Evolutionary conservation across 257 asterid genomes (phyloP), one percentile per base, ranked within the genome.

Genomic region (Orobanche coerulescens): DNA sequence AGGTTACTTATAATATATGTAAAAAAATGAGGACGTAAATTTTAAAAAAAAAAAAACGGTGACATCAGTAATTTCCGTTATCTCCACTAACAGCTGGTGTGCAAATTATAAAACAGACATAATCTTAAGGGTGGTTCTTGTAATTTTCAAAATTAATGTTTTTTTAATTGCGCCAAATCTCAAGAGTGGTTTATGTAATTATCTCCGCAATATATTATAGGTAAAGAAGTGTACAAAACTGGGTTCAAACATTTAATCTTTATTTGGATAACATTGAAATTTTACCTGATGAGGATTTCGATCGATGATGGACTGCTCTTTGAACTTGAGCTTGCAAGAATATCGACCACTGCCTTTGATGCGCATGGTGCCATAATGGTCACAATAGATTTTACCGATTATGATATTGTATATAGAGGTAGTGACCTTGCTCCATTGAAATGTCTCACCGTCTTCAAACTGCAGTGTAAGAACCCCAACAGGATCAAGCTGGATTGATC

Each of bases 361-460:
- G 64, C 97, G 96, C 98, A 93, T 89, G 65, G 98, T 76, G 59
- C 98, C 98, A 36, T 93, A 93, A 62, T 93, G 98, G 64, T 88
- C 98, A 60, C 98, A 89, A 36, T 93, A 93, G 67, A 93, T 90
- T 80, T 87, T 93, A 48, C 98, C 98, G 62, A 93, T 81, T 52
- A 93, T 89, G 65, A 93, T 93, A 68, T 93, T 93, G 78, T 93
- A 93, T 68, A 93, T 89, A 26, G 98, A 86, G 62, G 98, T 93
- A 19, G 98, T 93, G 71, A 93, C 97, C 82, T 93, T 93, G 85
- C 97, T 89, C 98, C 98, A 93, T 70, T 89, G 86, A 77, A 93
- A 88, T 58, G 95, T 86, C 72, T 93, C 97, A 0, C 97, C 97
- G 50, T 83, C 97, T 72, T 89, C 97, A 70, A 93, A 93, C 79